phyloP scores from a whole-genome alignment of 2,329 filamentous ascomycete genomes.

The Trichoderma oligosporum region DNA sequence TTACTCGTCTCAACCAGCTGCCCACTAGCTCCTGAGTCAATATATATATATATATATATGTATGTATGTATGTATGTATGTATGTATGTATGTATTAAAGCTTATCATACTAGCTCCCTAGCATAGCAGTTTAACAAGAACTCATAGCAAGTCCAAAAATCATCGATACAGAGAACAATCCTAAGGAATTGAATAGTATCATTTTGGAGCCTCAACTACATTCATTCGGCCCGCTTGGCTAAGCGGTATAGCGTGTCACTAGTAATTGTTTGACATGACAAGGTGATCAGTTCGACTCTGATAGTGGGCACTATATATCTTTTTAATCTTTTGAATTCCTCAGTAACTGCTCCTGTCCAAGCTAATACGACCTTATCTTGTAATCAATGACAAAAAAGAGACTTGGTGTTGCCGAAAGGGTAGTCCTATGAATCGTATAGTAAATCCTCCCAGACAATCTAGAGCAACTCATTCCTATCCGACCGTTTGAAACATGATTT shows the following conservation, averaged over 20 bases:
- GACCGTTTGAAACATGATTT: too few species aligned
- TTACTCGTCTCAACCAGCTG: too few species aligned
- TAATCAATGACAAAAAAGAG: conserved; percentile 2
- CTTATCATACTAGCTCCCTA: too few species aligned
- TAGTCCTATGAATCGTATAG: background rate
- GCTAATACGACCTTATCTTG: background rate
- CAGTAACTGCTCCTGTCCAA: background rate
- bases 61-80: too few species aligned
- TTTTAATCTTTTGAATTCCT: background rate
- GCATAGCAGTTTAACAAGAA: too few species aligned
- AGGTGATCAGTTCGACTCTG: conserved; percentile 21
- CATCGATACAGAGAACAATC: too few species aligned
- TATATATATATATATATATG: too few species aligned
- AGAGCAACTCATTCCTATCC: background rate
- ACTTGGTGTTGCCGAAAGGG: background rate
- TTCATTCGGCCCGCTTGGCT: conserved; percentile 16
- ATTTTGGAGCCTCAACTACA: background rate
- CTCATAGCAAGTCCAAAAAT: too few species aligned
- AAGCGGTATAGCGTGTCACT: conserved; percentile 22
- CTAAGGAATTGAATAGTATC: background rate
- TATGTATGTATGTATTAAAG: too few species aligned
- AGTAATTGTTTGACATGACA: conserved; percentile 20
- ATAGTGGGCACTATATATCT: conserved; percentile 16
- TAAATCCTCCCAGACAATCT: background rate
- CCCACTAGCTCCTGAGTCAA: too few species aligned